Evolutionary conservation across 148 eudicot species (phyloP), one percentile per base, ranked within the genome.

Genomic region (Vaccinium myrtillus): DNA sequence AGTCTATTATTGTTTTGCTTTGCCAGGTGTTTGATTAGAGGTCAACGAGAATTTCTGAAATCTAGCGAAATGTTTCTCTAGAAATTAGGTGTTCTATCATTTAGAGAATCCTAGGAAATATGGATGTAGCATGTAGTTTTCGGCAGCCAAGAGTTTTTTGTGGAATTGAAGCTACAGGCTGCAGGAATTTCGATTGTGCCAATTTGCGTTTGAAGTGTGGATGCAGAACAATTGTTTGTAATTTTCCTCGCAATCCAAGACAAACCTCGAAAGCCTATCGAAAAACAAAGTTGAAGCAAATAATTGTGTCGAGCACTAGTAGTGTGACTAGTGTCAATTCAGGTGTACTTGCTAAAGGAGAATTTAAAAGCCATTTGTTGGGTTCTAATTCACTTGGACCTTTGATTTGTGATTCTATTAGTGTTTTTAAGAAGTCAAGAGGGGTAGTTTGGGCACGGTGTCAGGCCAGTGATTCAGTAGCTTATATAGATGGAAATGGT

Each of bases 381-480:
- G 87, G 85, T 76, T 85, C 79, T 78, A 80, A 73, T 79, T 81
- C 77, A 14, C 58, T 75, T 65, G 83, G 88, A 73, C 84, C 84
- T 43, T 49, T 87, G 78, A 67, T 78, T 81, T 83, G 80, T 84
- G 80, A 85, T 84, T 70, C 25, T 56, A 69, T 59, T 18, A 80
- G 50, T 77, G 81, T 65, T 77, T 58, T 39, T 49, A 88, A 84
- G 75, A 69, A 75, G 39, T 70, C 84, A 75, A 88, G 87, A 83
- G 81, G 87, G 54, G 80, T 84, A 53, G 84, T 86, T 70, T 80
- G 85, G 79, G 87, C 79, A 43, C 84, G 80, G 81, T 94, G 98
- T 86, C 95, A 93, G 83, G 92, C 94, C 27, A 93, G 84, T 86
- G 98, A 97, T 83, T 92, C 95, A 43, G 81, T 91, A 21, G 92